Evolutionary conservation across 75 land plant genomes (phyloP).

Genomic region (Gnetum montanum): DNA sequence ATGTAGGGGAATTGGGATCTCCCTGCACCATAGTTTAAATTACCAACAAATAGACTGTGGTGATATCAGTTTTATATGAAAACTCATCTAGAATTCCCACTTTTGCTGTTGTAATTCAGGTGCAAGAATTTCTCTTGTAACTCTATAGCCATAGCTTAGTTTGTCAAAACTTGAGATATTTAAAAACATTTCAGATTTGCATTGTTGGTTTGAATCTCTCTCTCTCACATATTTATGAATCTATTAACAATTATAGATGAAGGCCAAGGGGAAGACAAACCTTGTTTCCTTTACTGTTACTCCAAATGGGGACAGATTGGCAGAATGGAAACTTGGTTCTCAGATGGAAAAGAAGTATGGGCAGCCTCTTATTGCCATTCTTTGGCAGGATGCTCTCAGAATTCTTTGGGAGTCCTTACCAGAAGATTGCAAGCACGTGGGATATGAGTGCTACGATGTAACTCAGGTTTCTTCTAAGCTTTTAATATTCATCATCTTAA

Average conservation of each 20-base stretch:
- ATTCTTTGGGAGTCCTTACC: constrained; percentile 31
- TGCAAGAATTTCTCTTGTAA: too few relatives aligned
- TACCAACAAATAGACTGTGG: too few relatives aligned
- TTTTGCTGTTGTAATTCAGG: too few relatives aligned
- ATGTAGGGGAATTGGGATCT: too few relatives aligned
- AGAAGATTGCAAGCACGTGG: constrained; percentile 41
- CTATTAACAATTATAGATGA: constrained; percentile 20
- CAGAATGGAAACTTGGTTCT: constrained; percentile 31
- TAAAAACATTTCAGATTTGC: too few relatives aligned
- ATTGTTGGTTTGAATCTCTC: too few relatives aligned
- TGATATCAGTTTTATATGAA: too few relatives aligned
- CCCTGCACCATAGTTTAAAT: too few relatives aligned
- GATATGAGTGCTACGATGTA: constrained; percentile 28
- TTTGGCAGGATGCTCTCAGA: constrained; percentile 34
- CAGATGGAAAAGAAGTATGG: constrained; percentile 49
- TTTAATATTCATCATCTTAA: constrained; percentile 1
- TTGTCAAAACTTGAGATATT: too few relatives aligned
- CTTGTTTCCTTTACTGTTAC: constrained; percentile 9
- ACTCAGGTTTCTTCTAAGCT: constrained; percentile 28
- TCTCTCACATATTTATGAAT: background rate
- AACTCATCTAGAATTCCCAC: too few relatives aligned
- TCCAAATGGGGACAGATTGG: constrained; percentile 16
- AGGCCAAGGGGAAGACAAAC: constrained; percentile 19
- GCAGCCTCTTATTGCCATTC: constrained; percentile 25
- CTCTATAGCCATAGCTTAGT: too few relatives aligned